Evolutionary conservation across 169 alveolate genomes (phyloP).

Genomic region (Plasmodium coatneyi): DNA sequence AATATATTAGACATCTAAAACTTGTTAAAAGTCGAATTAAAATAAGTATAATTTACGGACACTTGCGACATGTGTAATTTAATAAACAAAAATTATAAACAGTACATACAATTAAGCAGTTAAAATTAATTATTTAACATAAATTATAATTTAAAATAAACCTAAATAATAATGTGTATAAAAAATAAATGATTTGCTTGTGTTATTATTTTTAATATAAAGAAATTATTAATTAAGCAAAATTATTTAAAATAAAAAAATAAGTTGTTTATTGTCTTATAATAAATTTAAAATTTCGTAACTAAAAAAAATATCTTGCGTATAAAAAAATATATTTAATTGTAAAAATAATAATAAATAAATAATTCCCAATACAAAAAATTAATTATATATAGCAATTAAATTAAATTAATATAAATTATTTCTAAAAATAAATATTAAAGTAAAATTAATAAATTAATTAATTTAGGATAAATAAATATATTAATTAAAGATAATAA

Average conservation of each 20-base stretch:
- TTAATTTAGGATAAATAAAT: background rate
- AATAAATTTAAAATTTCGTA: background rate
- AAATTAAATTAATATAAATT: background rate
- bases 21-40: background rate
- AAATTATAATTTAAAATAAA: background rate
- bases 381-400: background rate
- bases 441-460: background rate
- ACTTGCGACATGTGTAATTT: background rate
- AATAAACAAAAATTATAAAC: background rate
- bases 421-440: background rate
- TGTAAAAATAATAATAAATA: background rate
- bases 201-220: background rate
- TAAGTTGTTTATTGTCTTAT: background rate
- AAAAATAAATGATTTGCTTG: background rate
- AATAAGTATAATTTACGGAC: background rate
- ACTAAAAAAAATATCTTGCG: background rate
- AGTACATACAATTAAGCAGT: background rate
- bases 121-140: background rate
- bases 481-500: background rate
- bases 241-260: background rate
- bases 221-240: background rate
- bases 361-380: background rate
- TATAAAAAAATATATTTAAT: background rate
- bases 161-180: background rate
- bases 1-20: background rate